Base-by-base conservation (phyloP, 495 filamentous ascomycete genomes). In the Bombardia bombarda region DNA sequence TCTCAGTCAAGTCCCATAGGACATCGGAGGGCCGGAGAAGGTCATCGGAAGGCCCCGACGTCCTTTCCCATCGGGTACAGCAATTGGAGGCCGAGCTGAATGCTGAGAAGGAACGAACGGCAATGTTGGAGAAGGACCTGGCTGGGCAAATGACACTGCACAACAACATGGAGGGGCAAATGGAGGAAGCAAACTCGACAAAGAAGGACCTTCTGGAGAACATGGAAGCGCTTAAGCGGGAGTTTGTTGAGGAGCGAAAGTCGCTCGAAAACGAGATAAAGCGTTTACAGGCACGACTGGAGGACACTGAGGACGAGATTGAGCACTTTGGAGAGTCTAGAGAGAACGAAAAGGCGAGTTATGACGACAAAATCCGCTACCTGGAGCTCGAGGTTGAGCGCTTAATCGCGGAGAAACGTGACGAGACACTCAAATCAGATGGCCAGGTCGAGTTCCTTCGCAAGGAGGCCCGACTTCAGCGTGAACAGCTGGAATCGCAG, bases 201-300 rank as follows among this genome's bases (percentile, higher is more conserved):
- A 99, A 99, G 62, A 80, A 86, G 55, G 92, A 99, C 54, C 76
- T 99, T 1, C 78, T 99, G 58, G 84, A 85, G 31, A 99, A 99
- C 54, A 82, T 99, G 58, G 88, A 96, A 53, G 86, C 90, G 24
- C 77, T 87, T 24, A 86, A 94, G 56, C 79, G 79, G 22, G 90
- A 97, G 55, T 95, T 95, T 53, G 72, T 83, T 32, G 79, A 80
- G 40, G 89, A 97, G 60, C 79, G 90, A 19, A 84, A 79, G 52
- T 81, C 76, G 8, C 69, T 96, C 14, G 84, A 95, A 51, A 66
- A 74, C 14, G 88, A 97, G 61, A 76, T 90, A 39, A 79, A 78
- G 41, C 77, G 78, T 21, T 71, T 86, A 41, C 86, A 84, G 49
- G 68, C 78, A 20, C 84, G 80, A 38, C 70, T 87, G 0, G 93